A percentile compares a stretch with the other conserved stretches of the same genome.
phyloP scores from a whole-genome alignment of 2,329 filamentous ascomycete genomes.

The Beauveria sp. region DNA sequence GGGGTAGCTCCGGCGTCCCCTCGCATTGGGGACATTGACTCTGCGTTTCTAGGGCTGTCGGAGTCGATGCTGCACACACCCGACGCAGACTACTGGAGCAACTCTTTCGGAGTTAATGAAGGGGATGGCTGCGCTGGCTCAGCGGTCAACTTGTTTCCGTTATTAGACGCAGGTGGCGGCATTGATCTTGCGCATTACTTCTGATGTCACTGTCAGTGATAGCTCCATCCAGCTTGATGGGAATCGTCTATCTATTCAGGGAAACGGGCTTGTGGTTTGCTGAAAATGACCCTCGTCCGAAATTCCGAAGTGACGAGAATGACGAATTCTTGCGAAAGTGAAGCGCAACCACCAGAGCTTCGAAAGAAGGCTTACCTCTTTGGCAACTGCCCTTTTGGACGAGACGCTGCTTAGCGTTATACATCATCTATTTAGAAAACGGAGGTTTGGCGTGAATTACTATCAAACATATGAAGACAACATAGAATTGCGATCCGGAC shows the following conservation, averaged over 20 bases:
- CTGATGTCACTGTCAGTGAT: slow-evolving; percentile 9
- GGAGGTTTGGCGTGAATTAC: background rate
- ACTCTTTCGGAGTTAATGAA: slow-evolving; percentile 23
- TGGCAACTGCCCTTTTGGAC: no score
- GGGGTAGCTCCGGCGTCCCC: slow-evolving; percentile 24
- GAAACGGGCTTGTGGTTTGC: background rate
- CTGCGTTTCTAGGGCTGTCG: slow-evolving; percentile 30
- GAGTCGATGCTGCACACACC: slow-evolving; percentile 34
- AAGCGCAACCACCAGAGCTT: background rate
- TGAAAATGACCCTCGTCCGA: background rate
- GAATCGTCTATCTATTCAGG: no score
- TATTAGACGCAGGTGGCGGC: slow-evolving; percentile 43
- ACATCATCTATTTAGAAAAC: background rate
- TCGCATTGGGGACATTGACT: slow-evolving; percentile 27
- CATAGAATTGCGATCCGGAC: background rate
- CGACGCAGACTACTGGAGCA: slow-evolving; percentile 32
- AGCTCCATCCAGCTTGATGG: background rate
- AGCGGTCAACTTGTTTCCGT: slow-evolving; percentile 42
- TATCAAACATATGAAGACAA: no score
- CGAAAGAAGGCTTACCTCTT: background rate
- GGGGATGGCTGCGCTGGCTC: slow-evolving; percentile 35
- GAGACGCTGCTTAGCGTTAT: background rate
- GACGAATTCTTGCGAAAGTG: background rate
- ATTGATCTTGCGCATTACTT: slow-evolving; percentile 42
- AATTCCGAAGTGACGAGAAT: background rate